Percentiles rank a stretch among this genome's conserved stretches.
Conservation (phyloP, 495 filamentous ascomycete genomes). For the Penicillium flavigenum region DNA sequence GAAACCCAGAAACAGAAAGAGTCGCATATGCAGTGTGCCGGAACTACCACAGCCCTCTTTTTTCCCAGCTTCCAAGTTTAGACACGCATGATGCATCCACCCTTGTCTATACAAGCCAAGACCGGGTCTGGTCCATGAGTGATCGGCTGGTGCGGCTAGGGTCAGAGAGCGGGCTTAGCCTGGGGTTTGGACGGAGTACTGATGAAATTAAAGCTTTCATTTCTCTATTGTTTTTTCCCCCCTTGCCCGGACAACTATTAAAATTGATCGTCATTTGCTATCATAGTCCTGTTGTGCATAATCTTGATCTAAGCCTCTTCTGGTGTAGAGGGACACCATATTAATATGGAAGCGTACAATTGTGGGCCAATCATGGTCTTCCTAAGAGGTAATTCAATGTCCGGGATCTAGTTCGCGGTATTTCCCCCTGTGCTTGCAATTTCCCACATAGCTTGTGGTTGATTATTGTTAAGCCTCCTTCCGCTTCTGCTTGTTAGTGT, state of each 20-base stretch:
- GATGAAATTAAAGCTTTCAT: not conserved
- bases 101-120: conserved; percentile 3
- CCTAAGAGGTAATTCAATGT: not conserved
- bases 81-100: conserved; percentile 2
- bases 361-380: not conserved
- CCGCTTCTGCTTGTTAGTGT: not conserved
- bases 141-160: conserved; percentile 10
- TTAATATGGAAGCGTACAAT: not conserved
- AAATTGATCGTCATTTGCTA: conserved; percentile 1
- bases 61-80: conserved; percentile 12
- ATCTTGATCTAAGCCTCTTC: conserved; percentile 5
- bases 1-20: not conserved
- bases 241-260: not conserved
- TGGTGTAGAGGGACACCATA: not conserved
- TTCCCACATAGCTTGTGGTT: not conserved
- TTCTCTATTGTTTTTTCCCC: not conserved
- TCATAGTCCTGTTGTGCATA: not conserved
- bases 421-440: not conserved
- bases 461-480: not conserved
- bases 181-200: not conserved
- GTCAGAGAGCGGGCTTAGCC: not conserved
- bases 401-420: not conserved
- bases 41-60: conserved; percentile 8
- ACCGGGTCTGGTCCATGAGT: not conserved
- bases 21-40: not conserved